These are phyloP conservation scores for Verticillium zaregamsianum DNA, from an alignment of 2,329 filamentous ascomycete species.

Conservation along the genomic window DNA sequence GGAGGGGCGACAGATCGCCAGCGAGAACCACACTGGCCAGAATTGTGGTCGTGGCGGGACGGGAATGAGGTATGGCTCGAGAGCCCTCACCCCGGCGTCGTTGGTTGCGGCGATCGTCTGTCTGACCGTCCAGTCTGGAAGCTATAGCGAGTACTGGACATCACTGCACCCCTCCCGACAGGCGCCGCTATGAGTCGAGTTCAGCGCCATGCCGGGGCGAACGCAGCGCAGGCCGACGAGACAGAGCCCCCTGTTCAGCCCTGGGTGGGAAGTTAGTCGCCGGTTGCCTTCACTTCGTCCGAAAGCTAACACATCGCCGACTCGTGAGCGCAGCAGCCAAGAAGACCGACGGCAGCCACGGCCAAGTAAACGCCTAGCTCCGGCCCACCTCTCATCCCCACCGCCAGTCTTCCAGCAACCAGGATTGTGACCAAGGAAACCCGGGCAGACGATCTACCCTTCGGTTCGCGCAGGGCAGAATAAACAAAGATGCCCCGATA, in stretches of 20 bases:
- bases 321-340: neutral
- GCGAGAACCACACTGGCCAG: neutral
- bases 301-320: neutral
- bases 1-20: neutral
- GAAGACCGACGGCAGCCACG: neutral
- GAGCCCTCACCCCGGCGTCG: neutral
- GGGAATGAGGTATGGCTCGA: neutral
- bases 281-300: neutral
- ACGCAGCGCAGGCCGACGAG: neutral
- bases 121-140: neutral
- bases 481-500: neutral
- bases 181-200: neutral
- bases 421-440: neutral
- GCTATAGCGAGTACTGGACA: neutral
- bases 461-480: neutral
- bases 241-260: neutral
- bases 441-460: no score
- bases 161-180: neutral
- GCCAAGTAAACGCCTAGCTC: neutral
- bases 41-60: neutral
- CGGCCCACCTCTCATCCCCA: neutral
- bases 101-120: neutral
- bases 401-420: neutral
- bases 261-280: no score
- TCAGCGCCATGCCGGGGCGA: neutral